Percentiles rank a stretch among this genome's conserved stretches.
Conservation (phyloP, 2,329 filamentous ascomycete genomes). For the Penicillium sp. region DNA sequence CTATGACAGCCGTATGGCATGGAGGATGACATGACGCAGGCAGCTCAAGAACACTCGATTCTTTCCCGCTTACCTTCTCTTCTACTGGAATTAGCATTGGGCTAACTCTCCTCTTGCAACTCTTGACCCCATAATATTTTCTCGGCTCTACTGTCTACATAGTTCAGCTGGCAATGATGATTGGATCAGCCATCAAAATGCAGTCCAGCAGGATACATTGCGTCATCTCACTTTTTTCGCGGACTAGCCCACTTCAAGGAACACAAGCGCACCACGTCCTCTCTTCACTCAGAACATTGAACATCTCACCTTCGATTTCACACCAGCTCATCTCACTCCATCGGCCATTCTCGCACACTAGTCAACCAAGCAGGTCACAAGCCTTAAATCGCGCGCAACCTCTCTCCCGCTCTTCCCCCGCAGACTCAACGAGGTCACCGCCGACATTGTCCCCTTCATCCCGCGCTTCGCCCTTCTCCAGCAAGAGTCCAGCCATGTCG, state of each 20-base stretch:
- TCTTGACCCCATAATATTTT: background rate
- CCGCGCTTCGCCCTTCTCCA: slow-evolving; percentile 17
- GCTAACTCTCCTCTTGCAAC: background rate
- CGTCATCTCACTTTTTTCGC: slow-evolving; percentile 27
- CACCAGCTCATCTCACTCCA: background rate
- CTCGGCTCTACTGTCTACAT: too few relatives aligned
- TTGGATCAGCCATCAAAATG: slow-evolving; percentile 8
- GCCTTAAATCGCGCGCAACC: background rate
- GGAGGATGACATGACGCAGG: too few relatives aligned
- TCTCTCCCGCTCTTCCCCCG: background rate
- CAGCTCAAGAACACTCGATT: background rate
- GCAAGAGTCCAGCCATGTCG: slow-evolving; percentile 40
- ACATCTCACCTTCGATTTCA: background rate
- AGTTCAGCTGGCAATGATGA: background rate
- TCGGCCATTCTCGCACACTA: background rate
- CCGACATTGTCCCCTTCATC: slow-evolving; percentile 6
- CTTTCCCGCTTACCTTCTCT: background rate
- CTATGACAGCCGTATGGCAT: too few relatives aligned
- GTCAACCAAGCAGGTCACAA: background rate
- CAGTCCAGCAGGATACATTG: slow-evolving; percentile 23
- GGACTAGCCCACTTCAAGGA: slow-evolving; percentile 2
- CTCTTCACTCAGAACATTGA: background rate
- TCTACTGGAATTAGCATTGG: background rate
- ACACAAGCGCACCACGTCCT: background rate
- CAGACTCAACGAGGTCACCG: slow-evolving; percentile 2